Conservation (phyloP, 192 early-diverging fungal genomes). For the Thoreauomyces humboldtii region DNA sequence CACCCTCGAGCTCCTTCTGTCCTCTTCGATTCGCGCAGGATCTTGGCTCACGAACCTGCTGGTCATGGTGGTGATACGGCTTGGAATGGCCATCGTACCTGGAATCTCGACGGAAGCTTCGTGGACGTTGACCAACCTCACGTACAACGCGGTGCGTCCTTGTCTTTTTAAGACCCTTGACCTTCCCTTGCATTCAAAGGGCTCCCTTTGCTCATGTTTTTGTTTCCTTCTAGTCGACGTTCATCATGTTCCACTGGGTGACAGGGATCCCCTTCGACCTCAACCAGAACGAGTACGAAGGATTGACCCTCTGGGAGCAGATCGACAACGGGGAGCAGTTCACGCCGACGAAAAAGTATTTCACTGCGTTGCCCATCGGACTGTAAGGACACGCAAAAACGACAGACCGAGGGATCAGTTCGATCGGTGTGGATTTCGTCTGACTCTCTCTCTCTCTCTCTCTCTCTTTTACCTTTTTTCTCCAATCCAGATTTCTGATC, state of each 20-base stretch:
- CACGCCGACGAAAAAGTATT: constrained; percentile 97
- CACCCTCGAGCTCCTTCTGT: no score
- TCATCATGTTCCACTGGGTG: constrained; percentile 98
- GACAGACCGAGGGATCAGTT: not conserved
- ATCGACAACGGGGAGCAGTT: constrained; percentile 97
- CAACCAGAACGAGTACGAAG: constrained; percentile 90
- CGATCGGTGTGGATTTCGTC: not conserved
- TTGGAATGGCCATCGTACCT: constrained; percentile 81
- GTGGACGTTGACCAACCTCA: constrained; percentile 95
- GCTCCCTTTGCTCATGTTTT: not conserved
- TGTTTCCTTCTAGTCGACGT: constrained; percentile 65
- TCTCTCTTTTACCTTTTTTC: no score
- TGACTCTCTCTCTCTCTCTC: not conserved
- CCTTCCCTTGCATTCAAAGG: no score
- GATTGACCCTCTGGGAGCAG: constrained; percentile 97
- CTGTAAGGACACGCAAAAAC: constrained; percentile 68
- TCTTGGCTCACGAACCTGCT: constrained; percentile 89
- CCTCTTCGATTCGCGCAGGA: constrained; percentile 62
- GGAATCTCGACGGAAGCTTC: constrained; percentile 86
- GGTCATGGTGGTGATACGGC: constrained; percentile 74
- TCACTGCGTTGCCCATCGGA: constrained; percentile 89
- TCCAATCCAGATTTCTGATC: constrained; percentile 78
- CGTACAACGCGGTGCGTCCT: constrained; percentile 76
- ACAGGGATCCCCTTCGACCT: constrained; percentile 94
- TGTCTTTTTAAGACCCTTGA: no score